Percentiles rank a stretch among this genome's conserved stretches.
phyloP scores from a whole-genome alignment of 345 rosid species.

The Populus davidiana region DNA sequence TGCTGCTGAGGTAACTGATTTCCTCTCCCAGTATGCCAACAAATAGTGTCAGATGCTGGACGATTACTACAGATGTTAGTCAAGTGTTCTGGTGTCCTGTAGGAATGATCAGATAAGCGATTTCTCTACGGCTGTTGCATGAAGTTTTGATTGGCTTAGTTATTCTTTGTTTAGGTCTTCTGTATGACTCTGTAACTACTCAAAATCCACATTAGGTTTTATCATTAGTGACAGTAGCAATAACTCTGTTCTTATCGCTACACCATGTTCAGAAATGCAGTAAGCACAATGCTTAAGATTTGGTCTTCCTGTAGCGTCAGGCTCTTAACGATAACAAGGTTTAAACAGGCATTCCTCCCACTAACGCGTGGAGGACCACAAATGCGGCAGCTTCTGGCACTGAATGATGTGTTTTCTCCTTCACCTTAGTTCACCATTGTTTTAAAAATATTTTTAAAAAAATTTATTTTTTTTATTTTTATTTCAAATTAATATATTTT shows the following conservation, averaged over 20 bases:
- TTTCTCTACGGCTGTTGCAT: not conserved
- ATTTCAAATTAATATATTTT: no score
- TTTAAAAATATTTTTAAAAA: no score
- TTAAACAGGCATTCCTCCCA: not conserved
- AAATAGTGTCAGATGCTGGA: constrained; percentile 26
- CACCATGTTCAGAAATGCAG: constrained; percentile 1
- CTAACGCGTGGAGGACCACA: not conserved
- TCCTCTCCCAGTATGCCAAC: constrained; percentile 55
- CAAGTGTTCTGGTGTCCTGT: not conserved
- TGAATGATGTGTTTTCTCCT: not conserved
- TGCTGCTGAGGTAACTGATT: constrained; percentile 63
- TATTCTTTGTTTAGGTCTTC: constrained; percentile 1
- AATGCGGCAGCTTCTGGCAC: not conserved
- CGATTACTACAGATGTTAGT: not conserved
- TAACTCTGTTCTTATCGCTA: not conserved
- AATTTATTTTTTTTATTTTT: no score
- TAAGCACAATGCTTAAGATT: not conserved
- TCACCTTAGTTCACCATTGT: not conserved
- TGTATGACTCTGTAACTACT: not conserved
- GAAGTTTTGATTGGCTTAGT: constrained; percentile 10
- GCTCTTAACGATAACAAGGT: not conserved
- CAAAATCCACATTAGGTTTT: not conserved
- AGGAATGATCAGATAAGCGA: not conserved
- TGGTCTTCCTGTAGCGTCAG: not conserved
- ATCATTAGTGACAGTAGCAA: not conserved